phyloP scores from a whole-genome alignment of 2,329 filamentous ascomycete species.

The Microthyrium microscopicum region DNA sequence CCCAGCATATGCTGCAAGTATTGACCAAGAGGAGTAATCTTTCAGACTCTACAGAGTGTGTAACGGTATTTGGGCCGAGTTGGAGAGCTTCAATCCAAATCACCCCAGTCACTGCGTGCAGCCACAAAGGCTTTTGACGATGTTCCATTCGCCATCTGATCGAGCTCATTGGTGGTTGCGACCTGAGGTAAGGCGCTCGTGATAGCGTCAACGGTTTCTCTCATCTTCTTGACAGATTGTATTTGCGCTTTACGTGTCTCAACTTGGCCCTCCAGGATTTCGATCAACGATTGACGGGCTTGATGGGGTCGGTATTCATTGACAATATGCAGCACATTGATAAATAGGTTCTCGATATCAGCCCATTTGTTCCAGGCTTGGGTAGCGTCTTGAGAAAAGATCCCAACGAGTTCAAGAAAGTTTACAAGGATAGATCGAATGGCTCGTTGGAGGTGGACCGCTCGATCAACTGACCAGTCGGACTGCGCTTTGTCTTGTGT shows the following conservation, averaged over 20 bases:
- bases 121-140: too few species aligned
- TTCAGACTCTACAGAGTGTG: too few species aligned
- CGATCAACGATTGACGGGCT: slow-evolving; percentile 70
- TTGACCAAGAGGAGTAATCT: too few species aligned
- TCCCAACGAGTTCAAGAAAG: slow-evolving; percentile 68
- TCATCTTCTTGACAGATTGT: slow-evolving; percentile 46
- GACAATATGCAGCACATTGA: slow-evolving; percentile 84
- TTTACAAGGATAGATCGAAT: slow-evolving; percentile 75
- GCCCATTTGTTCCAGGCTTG: slow-evolving; percentile 54
- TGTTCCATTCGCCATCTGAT: too few species aligned
- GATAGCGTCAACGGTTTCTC: slow-evolving; percentile 57
- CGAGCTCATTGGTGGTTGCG: too few species aligned
- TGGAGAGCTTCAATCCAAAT: too few species aligned
- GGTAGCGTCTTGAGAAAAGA: slow-evolving; percentile 47
- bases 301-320: slow-evolving; percentile 93
- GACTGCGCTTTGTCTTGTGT: too few species aligned
- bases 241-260: slow-evolving; percentile 59
- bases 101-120: too few species aligned
- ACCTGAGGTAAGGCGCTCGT: too few species aligned
- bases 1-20: too few species aligned
- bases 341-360: slow-evolving; percentile 65
- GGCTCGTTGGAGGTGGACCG: slow-evolving; percentile 52
- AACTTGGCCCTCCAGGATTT: slow-evolving; percentile 74
- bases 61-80: too few species aligned
- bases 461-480: slow-evolving; percentile 37